These are phyloP conservation scores for Astragalus membranaceus DNA, from an alignment of 306 rosid genomes.

Conservation along the genomic window DNA sequence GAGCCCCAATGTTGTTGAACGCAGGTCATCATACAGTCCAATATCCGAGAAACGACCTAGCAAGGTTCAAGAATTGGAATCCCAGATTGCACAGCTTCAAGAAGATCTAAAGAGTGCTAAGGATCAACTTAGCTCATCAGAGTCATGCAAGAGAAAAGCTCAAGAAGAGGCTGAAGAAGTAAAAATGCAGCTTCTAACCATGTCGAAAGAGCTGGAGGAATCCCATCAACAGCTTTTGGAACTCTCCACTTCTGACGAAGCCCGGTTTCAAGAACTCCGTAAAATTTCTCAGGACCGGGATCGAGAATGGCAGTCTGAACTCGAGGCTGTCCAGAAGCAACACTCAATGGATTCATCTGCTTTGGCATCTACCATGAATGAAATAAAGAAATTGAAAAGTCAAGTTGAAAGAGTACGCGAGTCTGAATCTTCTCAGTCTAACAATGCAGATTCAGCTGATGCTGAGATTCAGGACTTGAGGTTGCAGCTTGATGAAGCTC, in stretches of 20 bases:
- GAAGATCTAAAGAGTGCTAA: conserved; percentile 65
- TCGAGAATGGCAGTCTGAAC: conserved; percentile 88
- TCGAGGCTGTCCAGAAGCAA: conserved; percentile 82
- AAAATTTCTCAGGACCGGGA: conserved; percentile 83
- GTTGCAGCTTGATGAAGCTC: conserved; percentile 56
- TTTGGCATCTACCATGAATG: conserved; percentile 62
- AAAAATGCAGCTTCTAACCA: conserved; percentile 38
- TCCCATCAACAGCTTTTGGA: conserved; percentile 66
- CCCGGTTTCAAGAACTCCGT: conserved; percentile 61
- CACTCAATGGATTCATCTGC: conserved; percentile 82
- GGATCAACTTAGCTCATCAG: conserved; percentile 60
- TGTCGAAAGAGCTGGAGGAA: conserved; percentile 62
- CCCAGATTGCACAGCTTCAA: conserved; percentile 58
- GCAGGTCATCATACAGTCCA: conserved; percentile 54
- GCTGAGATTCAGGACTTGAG: conserved; percentile 54
- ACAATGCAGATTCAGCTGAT: conserved; percentile 49
- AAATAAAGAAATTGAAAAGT: conserved; percentile 72
- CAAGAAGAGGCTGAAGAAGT: conserved; percentile 78
- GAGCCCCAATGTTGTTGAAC: conserved; percentile 58
- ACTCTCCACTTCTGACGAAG: conserved; percentile 69
- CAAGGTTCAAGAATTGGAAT: conserved; percentile 61
- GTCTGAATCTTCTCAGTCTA: conserved; percentile 43
- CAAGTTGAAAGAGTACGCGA: conserved; percentile 63
- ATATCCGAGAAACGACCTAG: conserved; percentile 57
- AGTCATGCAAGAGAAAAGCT: conserved; percentile 50